Evolutionary conservation across 169 alveolate species (phyloP), one percentile per base, ranked within the genome.

Genomic region (Babesia microti): DNA sequence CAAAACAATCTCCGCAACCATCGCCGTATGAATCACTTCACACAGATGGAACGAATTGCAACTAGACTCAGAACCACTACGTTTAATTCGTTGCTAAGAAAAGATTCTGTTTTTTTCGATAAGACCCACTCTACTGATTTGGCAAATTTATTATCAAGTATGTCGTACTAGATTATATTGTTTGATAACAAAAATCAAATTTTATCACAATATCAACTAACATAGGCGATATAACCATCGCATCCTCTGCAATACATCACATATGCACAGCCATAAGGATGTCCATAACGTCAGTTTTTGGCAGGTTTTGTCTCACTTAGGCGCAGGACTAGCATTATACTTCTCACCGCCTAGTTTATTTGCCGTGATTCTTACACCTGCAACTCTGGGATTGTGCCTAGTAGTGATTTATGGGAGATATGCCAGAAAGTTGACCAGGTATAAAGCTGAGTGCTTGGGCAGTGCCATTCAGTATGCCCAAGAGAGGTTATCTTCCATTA

Each of bases 101-200:
- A 56, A 46, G 66, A 65, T 19, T 28, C 59, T 22, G n/a, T 47
- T 12, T 65, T 72, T 43, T 72, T 65, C 45, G 74, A 72, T 39
- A 39, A 28, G 4, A 65, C 43, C 12, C 36, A 58, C 27, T 59
- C 83, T 14, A 73, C 75, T 6, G 58, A 46, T 27, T 53, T 72
- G 23, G 34, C 65, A 41, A 58, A 46, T 35, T 49, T 70, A n/a
- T 23, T 72, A 21, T 41, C 78, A 3, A 45, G 60, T 22, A 73
- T 3, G 66, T 37, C 18, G 28, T 72, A 6, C 37, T 66, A 15
- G 69, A 65, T 6, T 41, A 58, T 46, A 35, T 57, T 18, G 35
- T 43, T 12, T 60, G 48, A 21, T 9, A 18, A 6, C 32, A 46
- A 6, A 26, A 60, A 37, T 19, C 70, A 1, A 18, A 47, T n/a